A percentile compares a stretch with the other conserved stretches of the same genome.
Evolutionary conservation across 1,139 yeast species (phyloP).

Genomic region (Candida sp.): DNA sequence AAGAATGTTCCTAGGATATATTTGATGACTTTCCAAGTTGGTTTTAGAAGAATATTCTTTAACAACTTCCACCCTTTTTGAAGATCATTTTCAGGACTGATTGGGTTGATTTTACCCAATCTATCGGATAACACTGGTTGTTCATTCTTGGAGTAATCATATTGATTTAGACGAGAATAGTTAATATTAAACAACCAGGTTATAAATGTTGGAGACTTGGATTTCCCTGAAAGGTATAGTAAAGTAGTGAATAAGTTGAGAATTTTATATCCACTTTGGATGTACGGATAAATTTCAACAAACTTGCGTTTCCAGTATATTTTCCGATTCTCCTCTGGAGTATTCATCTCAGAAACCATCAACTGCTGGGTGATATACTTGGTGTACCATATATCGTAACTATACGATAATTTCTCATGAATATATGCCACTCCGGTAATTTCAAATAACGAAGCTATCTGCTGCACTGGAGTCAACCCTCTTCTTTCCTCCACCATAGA

Average conservation of each 20-base stretch:
- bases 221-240: slow-evolving; percentile 63
- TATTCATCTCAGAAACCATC: slow-evolving; percentile 24
- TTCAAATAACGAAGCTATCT: slow-evolving; percentile 56
- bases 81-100: slow-evolving; percentile 52
- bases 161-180: slow-evolving; percentile 64
- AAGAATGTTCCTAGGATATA: slow-evolving; percentile 53
- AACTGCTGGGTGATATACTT: slow-evolving; percentile 50
- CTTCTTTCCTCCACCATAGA: slow-evolving; percentile 53
- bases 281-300: slow-evolving; percentile 58
- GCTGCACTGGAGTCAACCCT: slow-evolving; percentile 53
- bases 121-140: slow-evolving; percentile 7
- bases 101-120: slow-evolving; percentile 17
- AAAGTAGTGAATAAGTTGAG: slow-evolving; percentile 60
- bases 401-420: slow-evolving; percentile 62
- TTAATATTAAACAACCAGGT: slow-evolving; percentile 64
- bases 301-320: slow-evolving; percentile 42
- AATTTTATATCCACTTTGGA: slow-evolving; percentile 46
- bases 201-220: slow-evolving; percentile 61
- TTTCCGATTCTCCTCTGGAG: slow-evolving; percentile 24
- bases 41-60: slow-evolving; percentile 30
- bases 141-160: slow-evolving; percentile 48
- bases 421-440: slow-evolving; percentile 68
- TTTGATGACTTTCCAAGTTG: slow-evolving; percentile 36
- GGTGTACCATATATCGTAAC: slow-evolving; percentile 65
- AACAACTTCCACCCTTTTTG: slow-evolving; percentile 36